Evolutionary conservation across 2,329 filamentous ascomycete species (phyloP), one percentile per base, ranked within the genome.

Genomic region (Alternaria burnsii): DNA sequence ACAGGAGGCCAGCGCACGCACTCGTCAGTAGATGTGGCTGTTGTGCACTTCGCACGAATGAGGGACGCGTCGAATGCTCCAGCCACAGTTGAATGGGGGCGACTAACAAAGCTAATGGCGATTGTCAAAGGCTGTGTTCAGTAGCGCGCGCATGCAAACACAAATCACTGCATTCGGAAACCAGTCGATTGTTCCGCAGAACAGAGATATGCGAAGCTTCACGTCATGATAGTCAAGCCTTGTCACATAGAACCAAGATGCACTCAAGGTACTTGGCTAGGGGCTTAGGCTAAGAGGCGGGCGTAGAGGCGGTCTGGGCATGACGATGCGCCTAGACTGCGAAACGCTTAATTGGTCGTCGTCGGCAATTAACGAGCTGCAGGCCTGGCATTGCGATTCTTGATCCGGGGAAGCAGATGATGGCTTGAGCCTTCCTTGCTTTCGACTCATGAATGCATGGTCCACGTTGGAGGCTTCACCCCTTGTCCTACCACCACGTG

Each of bases 211-310:
- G 56, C 65, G 47, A 60, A 66, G 58, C 61, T 61, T 57, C 65
- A 68, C 67, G 70, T 72, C 70, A 72, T 61, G 22, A 61, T 24
- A 24, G 48, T 61, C 50, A 72, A 72, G 70, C 65, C 63, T 68
- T 59, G 61, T 58, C 58, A 62, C 60, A 40, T 32, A 26, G 11
- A 40, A 42, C 44, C 52, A 59, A 59, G 52, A 54, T 38, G 18
- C 30, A 28, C 43, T 42, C 50, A 38, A 41, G 38, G n/a, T 42
- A 44, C 63, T 64, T 69, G 53, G 59, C 56, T 44, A 24, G 46
- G 41, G 55, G 62, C 67, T 70, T 68, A 62, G 66, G 59, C 48
- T 43, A 41, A 32, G 28, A 32, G 30, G 34, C 47, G 57, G 54
- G 38, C 52, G 20, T 12, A 7, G 26, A 22, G 20, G 34, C 20